phyloP scores from a whole-genome alignment of 768 basidiomycete species.

The Trametes elegans region DNA sequence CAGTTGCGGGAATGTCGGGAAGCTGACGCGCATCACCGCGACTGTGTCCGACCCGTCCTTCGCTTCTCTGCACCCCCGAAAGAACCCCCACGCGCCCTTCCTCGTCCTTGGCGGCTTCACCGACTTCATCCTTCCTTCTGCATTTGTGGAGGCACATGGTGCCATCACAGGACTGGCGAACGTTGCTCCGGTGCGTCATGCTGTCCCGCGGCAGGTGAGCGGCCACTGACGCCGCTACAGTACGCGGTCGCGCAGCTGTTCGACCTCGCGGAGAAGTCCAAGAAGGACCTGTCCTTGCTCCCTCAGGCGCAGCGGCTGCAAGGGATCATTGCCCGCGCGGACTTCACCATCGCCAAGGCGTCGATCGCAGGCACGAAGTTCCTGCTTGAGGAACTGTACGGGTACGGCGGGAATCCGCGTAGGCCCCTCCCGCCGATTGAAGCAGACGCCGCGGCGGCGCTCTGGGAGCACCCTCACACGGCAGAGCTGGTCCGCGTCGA shows the following conservation, averaged over 20 bases:
- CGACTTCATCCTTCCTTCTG: conserved; percentile 77
- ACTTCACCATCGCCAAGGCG: conserved; percentile 73
- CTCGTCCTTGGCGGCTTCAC: conserved; percentile 82
- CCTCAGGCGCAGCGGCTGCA: conserved; percentile 73
- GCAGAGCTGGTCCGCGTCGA: conserved; percentile 64
- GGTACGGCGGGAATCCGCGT: conserved; percentile 77
- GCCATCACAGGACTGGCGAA: conserved; percentile 93
- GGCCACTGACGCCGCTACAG: conserved; percentile 34
- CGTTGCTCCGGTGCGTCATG: conserved; percentile 60
- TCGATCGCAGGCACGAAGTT: conserved; percentile 85
- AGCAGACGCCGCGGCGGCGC: conserved; percentile 47
- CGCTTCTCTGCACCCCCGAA: conserved; percentile 59
- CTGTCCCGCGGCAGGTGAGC: neutral
- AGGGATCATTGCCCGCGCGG: conserved; percentile 75
- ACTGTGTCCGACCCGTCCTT: conserved; percentile 59
- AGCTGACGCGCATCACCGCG: conserved; percentile 80
- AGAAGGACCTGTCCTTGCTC: conserved; percentile 53
- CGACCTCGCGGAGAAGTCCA: conserved; percentile 55
- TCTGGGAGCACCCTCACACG: conserved; percentile 75
- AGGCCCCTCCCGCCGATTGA: conserved; percentile 72
- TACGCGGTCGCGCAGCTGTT: conserved; percentile 57
- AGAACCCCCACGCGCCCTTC: conserved; percentile 65
- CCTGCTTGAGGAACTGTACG: conserved; percentile 67
- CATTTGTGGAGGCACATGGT: conserved; percentile 74
- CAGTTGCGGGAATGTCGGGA: conserved; percentile 89